Base-by-base conservation (phyloP, 306 rosid genomes). In the Astragalus membranaceus region DNA sequence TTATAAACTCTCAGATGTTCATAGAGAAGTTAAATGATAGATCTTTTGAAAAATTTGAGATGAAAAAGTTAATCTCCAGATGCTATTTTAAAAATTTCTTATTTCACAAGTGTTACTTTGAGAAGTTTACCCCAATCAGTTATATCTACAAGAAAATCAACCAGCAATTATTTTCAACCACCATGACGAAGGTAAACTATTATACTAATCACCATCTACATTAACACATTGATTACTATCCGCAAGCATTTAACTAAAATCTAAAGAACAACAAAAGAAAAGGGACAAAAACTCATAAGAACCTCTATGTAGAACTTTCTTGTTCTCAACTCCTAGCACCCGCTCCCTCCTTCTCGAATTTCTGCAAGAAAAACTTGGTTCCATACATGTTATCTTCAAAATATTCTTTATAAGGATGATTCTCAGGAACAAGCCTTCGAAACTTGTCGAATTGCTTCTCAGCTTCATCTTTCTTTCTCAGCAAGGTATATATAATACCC, bases 311-410 rank as follows among this genome's bases (percentile, higher is more conserved):
- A 23, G 29, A 51, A 61, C 1, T 33, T 35, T n/a, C 55, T 64
- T 43, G 66, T 64, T 43, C 63, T 92, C 82, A 89, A 42, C 69
- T 70, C 51, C 69, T 87, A 4, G 90, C 82, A 43, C 77, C 77
- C 0, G 78, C 84, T 16, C 68, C 80, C 53, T 92, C 98, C 84
- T 80, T 85, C 67, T 88, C 89, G 15, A 82, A 47, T 58, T 85
- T 85, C 76, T 84, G 91, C 5, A 85, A 36, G 26, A 86, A 88
- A 70, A 83, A 76, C 92, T 89, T 91, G 5, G 92, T 79, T 0
- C 89, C 92, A 59, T 83, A 83, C 95, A 89, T 86, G 48, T 91
- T 89, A 35, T 91, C 96, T 73, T 94, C 96, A 36, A 94, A 86
- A 66, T 87, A 94, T 63, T 94, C 99, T 70, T 67, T 88, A 53